phyloP scores from a whole-genome alignment of 306 rosid species.

The Carpinus fangiana region DNA sequence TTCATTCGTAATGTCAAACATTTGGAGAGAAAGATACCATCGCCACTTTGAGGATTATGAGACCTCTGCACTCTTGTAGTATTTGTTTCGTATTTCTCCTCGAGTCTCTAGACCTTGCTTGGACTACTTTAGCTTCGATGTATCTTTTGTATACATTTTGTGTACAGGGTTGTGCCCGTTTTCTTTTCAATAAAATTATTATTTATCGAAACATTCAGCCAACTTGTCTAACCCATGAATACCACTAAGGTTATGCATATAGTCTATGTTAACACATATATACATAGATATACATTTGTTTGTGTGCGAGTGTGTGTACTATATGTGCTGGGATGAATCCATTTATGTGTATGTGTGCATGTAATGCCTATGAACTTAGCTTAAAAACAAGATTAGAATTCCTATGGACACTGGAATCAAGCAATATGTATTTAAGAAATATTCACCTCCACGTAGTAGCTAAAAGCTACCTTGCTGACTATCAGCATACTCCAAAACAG shows the following conservation, averaged over 20 bases:
- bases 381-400: neutral
- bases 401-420: neutral
- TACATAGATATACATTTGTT: neutral
- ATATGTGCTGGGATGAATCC: neutral
- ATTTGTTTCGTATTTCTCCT: too few relatives aligned
- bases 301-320: neutral
- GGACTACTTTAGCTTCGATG: too few relatives aligned
- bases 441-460: constrained; percentile 95
- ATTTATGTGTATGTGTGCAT: neutral
- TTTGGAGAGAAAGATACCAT: too few relatives aligned
- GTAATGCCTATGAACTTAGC: neutral
- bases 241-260: neutral
- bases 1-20: too few relatives aligned
- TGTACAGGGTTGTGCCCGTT: too few relatives aligned
- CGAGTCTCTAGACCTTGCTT: too few relatives aligned
- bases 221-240: neutral
- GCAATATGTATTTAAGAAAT: neutral
- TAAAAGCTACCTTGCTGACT: constrained; percentile 92
- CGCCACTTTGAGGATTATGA: too few relatives aligned
- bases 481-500: constrained; percentile 91
- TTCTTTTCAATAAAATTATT: too few relatives aligned
- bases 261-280: neutral
- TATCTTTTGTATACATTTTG: too few relatives aligned
- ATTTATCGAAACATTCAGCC: neutral
- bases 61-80: too few relatives aligned